Percentiles rank a stretch among this genome's conserved stretches.
These are phyloP conservation scores for Ceratocystis alfenasii DNA, from an alignment of 2,329 filamentous ascomycete species.

Conservation along the genomic window DNA sequence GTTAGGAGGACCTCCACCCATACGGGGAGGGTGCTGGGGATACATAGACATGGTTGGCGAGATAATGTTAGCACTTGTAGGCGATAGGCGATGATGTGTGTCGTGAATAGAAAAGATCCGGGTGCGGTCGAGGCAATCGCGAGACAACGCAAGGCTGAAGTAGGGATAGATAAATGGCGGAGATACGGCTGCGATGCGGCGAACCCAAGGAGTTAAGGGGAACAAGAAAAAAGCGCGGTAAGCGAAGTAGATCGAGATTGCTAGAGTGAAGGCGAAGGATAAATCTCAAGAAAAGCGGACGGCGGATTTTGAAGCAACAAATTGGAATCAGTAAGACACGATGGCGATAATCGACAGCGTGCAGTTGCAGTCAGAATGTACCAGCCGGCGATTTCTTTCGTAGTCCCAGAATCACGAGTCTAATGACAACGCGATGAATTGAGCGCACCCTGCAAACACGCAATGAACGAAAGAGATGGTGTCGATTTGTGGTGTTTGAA, in stretches of 20 bases:
- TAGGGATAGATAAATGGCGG: neutral
- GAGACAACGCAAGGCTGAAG: slow-evolving; percentile 7
- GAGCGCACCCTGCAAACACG: neutral
- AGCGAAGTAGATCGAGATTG: neutral
- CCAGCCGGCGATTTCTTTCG: neutral
- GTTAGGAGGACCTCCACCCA: slow-evolving; percentile 23
- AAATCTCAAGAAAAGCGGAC: neutral
- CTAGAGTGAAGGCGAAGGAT: no score
- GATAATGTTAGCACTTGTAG: neutral
- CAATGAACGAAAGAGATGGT: neutral
- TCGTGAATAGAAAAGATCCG: neutral
- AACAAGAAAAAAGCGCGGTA: slow-evolving; percentile 9
- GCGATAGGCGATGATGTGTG: neutral
- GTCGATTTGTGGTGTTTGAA: neutral
- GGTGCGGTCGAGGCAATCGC: neutral
- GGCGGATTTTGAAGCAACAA: neutral
- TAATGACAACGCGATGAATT: neutral
- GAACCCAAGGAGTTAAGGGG: neutral
- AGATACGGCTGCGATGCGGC: neutral
- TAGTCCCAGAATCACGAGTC: neutral
- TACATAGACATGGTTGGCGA: slow-evolving; percentile 23
- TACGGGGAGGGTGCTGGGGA: slow-evolving; percentile 23
- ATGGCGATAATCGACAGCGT: neutral
- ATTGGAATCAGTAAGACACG: neutral
- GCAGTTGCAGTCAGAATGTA: neutral